Conservation (phyloP, 2,329 filamentous ascomycete species). For the Fonsecaea multimorphosa region DNA sequence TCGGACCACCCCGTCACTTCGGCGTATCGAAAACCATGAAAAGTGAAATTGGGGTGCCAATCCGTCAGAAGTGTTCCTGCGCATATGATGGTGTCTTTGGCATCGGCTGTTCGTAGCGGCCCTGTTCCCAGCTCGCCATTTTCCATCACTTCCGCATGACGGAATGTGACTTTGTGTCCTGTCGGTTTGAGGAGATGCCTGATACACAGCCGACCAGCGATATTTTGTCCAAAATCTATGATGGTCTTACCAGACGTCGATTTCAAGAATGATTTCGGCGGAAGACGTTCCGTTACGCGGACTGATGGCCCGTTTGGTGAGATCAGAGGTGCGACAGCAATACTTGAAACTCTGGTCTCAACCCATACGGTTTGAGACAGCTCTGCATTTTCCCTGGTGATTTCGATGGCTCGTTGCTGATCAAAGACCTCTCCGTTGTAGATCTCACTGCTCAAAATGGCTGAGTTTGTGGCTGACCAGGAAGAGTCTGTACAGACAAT, state of each 20-base stretch:
- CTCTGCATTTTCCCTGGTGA: conserved; percentile 42
- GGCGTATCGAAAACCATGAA: conserved; percentile 61
- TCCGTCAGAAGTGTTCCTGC: conserved; percentile 40
- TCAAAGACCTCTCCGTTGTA: conserved; percentile 63
- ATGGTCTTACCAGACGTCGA: conserved; percentile 56
- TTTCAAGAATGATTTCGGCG: conserved; percentile 41
- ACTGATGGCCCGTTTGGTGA: conserved; percentile 56
- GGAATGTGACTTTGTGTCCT: conserved; percentile 47
- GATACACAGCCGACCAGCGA: conserved; percentile 59
- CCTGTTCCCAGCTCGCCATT: conserved; percentile 50
- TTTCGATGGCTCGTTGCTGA: conserved; percentile 42
- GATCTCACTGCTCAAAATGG: conserved; percentile 49
- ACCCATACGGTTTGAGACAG: conserved; percentile 39
- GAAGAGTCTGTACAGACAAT: conserved; percentile 37
- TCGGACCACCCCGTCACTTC: conserved; percentile 55
- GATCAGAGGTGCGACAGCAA: conserved; percentile 46
- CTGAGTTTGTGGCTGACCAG: conserved; percentile 39
- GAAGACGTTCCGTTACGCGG: conserved; percentile 44
- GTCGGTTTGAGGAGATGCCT: conserved; percentile 33
- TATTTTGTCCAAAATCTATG: conserved; percentile 65
- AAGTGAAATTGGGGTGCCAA: conserved; percentile 60
- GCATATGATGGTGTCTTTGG: conserved; percentile 50
- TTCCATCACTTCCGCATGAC: conserved; percentile 64
- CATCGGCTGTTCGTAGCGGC: conserved; percentile 54
- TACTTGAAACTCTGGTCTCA: conserved; percentile 45